Evolutionary conservation across 768 basidiomycete genomes (phyloP).

Genomic region (Phaeotremella fagi): DNA sequence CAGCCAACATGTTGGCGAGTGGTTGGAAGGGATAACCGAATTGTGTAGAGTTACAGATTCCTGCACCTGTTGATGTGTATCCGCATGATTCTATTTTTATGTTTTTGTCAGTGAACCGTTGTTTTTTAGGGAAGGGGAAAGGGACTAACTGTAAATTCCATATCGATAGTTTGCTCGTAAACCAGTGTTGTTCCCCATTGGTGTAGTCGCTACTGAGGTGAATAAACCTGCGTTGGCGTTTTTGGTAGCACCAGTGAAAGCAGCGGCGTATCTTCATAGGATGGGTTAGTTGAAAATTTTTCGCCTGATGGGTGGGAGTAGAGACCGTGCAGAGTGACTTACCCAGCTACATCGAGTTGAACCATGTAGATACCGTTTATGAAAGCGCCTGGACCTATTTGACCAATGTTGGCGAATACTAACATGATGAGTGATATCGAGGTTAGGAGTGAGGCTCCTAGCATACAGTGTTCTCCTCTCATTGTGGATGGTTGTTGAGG

Average conservation of each 20-base stretch:
- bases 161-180: conserved; percentile 44
- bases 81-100: conserved; percentile 32
- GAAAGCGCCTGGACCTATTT: conserved; percentile 34
- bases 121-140: neutral
- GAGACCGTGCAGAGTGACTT: too few species aligned
- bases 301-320: too few species aligned
- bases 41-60: conserved; percentile 40
- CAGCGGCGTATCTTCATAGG: conserved; percentile 17
- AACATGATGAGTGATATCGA: conserved; percentile 42
- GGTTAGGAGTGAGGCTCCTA: conserved; percentile 42
- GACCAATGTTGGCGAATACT: conserved; percentile 45
- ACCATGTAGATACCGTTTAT: conserved; percentile 35
- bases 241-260: conserved; percentile 24
- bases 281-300: too few species aligned
- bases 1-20: conserved; percentile 30
- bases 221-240: conserved; percentile 32
- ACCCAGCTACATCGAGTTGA: conserved; percentile 41
- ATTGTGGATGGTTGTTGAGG: conserved; percentile 7
- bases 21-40: conserved; percentile 42
- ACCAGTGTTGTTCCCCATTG: conserved; percentile 33
- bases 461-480: conserved; percentile 45
- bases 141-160: conserved; percentile 40
- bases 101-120: neutral
- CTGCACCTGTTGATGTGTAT: conserved; percentile 37
- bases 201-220: conserved; percentile 27